Percentiles rank a stretch among this genome's conserved stretches.
phyloP scores from a whole-genome alignment of 257 asterid species.

The Echium plantagineum region DNA sequence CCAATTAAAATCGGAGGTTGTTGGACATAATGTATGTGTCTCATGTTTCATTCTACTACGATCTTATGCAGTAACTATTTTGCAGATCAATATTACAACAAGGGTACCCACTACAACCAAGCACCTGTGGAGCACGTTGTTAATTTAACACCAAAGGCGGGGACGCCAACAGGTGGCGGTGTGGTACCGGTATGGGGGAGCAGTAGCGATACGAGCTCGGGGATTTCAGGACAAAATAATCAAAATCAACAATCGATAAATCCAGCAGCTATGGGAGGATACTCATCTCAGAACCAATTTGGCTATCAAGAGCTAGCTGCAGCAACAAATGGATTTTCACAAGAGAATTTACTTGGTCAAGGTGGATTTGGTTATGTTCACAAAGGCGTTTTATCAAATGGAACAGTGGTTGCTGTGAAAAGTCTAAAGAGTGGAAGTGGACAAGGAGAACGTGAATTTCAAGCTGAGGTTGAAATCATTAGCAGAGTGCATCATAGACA shows the following conservation, averaged over 20 bases:
- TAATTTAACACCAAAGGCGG: no score
- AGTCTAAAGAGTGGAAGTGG: constrained; percentile 85
- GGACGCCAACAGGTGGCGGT: background rate
- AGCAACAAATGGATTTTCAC: constrained; percentile 65
- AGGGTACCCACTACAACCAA: background rate
- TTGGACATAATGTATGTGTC: no score
- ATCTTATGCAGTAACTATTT: no score
- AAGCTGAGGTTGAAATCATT: constrained; percentile 92
- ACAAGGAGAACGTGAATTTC: constrained; percentile 90
- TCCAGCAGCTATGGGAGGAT: constrained; percentile 27
- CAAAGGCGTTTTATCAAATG: constrained; percentile 55
- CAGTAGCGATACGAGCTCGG: background rate
- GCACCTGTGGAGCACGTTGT: background rate
- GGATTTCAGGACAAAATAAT: constrained; percentile 22
- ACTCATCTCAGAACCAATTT: constrained; percentile 35
- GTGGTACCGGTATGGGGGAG: background rate
- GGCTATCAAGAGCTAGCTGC: constrained; percentile 51
- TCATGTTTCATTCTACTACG: no score
- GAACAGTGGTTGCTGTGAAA: constrained; percentile 67
- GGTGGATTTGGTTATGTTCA: constrained; percentile 91
- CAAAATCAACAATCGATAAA: constrained; percentile 9
- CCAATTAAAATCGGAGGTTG: no score
- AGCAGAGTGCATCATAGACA: constrained; percentile 96
- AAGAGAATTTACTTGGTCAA: constrained; percentile 60
- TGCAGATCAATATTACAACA: background rate